These are phyloP conservation scores for Cochlearia excelsa DNA, from an alignment of 345 rosid species.

Conservation along the genomic window DNA sequence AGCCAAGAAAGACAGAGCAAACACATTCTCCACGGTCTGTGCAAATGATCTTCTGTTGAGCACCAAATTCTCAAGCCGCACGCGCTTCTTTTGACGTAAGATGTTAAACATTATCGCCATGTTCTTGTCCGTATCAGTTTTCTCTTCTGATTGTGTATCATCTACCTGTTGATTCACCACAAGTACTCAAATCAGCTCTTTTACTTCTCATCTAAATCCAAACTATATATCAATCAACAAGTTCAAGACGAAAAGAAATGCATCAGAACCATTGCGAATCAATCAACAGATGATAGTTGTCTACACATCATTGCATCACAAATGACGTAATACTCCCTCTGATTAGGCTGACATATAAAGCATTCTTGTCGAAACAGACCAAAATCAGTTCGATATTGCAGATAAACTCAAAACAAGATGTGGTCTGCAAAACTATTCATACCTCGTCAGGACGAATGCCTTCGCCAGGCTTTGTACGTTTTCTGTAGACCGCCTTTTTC, in stretches of 20 bases:
- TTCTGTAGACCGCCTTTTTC: conserved; percentile 45
- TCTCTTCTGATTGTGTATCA: conserved; percentile 52
- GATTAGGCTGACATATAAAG: not conserved
- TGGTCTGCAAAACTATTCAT: conserved; percentile 19
- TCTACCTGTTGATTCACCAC: conserved; percentile 46
- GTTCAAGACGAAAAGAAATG: conserved; percentile 1
- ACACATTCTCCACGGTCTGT: conserved; percentile 84
- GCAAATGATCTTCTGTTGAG: conserved; percentile 78
- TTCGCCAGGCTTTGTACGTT: conserved; percentile 52
- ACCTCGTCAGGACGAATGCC: conserved; percentile 77
- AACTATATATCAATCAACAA: conserved; percentile 13
- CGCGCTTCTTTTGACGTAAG: conserved; percentile 52
- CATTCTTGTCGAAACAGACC: not conserved
- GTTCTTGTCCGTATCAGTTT: conserved; percentile 81
- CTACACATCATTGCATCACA: not conserved
- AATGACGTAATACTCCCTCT: not conserved
- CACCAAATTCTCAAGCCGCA: conserved; percentile 66
- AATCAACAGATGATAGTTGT: not conserved
- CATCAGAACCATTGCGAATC: conserved; percentile 9
- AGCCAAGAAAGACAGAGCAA: conserved; percentile 80
- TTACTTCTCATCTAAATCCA: not conserved
- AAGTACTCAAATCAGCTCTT: conserved; percentile 15
- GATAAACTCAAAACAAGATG: conserved; percentile 2
- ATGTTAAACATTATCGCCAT: conserved; percentile 73
- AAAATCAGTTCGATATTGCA: not conserved